Evolutionary conservation across 768 basidiomycete genomes (phyloP).

Genomic region (Naganishia onofrii): DNA sequence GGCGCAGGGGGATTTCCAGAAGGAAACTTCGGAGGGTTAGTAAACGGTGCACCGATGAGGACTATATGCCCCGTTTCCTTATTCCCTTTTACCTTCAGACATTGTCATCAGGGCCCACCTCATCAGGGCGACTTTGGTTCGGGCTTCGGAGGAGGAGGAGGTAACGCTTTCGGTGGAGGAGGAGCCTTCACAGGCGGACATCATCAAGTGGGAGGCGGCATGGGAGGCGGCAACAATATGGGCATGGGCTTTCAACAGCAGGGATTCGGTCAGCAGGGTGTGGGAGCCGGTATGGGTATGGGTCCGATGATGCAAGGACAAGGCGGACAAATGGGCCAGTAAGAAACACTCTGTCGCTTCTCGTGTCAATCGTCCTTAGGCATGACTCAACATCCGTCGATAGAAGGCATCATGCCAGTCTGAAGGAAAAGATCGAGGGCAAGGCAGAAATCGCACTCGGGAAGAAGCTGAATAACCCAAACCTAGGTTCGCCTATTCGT

Average conservation of each 20-base stretch:
- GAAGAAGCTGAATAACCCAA: slow-evolving; percentile 54
- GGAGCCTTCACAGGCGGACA: not conserved
- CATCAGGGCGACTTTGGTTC: not conserved
- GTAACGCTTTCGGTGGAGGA: not conserved
- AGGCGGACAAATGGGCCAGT: not conserved
- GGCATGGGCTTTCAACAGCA: too few relatives aligned
- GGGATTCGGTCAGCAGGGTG: too few relatives aligned
- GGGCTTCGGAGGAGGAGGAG: too few relatives aligned
- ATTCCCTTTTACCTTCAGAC: not conserved
- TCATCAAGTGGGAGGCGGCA: not conserved
- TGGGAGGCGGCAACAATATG: not conserved
- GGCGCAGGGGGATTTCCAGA: not conserved
- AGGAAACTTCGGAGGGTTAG: too few relatives aligned
- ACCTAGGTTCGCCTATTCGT: not conserved
- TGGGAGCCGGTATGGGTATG: too few relatives aligned
- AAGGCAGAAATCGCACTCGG: slow-evolving; percentile 42
- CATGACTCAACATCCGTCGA: not conserved
- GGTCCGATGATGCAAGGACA: too few relatives aligned
- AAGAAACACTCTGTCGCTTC: not conserved
- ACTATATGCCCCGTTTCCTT: too few relatives aligned
- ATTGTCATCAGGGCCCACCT: not conserved
- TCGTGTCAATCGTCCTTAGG: not conserved
- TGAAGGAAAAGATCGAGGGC: slow-evolving; percentile 13
- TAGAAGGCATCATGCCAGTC: slow-evolving; percentile 9
- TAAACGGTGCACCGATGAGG: too few relatives aligned